Evolutionary conservation across 2,329 filamentous ascomycete species (phyloP).

Genomic region (Cladosporium sp.): DNA sequence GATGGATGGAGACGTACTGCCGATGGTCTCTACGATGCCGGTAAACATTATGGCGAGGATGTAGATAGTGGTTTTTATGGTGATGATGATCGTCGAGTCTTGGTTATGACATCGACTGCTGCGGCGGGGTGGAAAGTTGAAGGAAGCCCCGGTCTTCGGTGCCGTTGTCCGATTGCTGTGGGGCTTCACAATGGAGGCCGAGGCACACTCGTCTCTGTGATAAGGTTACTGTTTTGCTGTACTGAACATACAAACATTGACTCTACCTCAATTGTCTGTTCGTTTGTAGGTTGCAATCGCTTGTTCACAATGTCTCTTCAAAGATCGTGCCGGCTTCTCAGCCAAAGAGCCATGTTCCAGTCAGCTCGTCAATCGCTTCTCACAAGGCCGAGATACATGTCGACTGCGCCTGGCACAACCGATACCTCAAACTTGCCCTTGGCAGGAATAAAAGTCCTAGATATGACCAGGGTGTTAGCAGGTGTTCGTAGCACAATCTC

Average conservation of each 20-base stretch:
- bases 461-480: slow-evolving; percentile 95
- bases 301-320: slow-evolving; percentile 25
- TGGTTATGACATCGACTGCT: background rate
- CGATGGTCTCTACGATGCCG: slow-evolving; percentile 87
- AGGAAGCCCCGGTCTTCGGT: slow-evolving; percentile 12
- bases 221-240: background rate
- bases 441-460: slow-evolving; percentile 82
- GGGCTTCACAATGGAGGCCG: slow-evolving; percentile 12
- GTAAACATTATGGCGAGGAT: slow-evolving; percentile 73
- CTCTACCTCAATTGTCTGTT: background rate
- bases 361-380: slow-evolving; percentile 16
- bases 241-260: background rate
- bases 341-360: slow-evolving; percentile 18
- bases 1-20: slow-evolving; percentile 62
- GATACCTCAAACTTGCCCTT: slow-evolving; percentile 63
- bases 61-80: slow-evolving; percentile 1
- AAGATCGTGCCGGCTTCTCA: slow-evolving; percentile 24
- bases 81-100: slow-evolving; percentile 15
- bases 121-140: slow-evolving; percentile 9
- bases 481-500: slow-evolving; percentile 58
- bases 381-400: slow-evolving; percentile 40
- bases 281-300: too few relatives aligned
- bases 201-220: background rate
- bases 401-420: slow-evolving; percentile 41
- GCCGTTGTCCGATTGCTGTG: slow-evolving; percentile 3